Base-by-base conservation (phyloP, 768 basidiomycete genomes). In the Mycena vulgaris region DNA sequence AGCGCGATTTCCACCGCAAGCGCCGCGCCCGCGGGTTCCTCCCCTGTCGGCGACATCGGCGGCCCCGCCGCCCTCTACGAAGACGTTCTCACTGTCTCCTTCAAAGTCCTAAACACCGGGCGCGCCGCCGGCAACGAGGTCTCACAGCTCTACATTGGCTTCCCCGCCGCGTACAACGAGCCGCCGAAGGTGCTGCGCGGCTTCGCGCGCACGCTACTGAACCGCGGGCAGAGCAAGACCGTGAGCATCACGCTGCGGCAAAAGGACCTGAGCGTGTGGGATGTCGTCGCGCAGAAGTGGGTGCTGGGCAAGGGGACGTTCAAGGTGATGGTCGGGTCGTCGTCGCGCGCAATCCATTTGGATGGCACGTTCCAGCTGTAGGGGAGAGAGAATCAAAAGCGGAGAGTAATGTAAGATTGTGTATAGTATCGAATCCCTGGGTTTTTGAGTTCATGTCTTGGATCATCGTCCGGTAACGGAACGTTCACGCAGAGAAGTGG, bases 101-200 rank as follows among this genome's bases (percentile, higher is more conserved):
- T 85, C 71, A 74, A 76, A 14, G 68, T 85, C 14, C 75, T 68
- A 7, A 86, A 85, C 78, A 82, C 77, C 14, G 85, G 84, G 16
- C 30, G 48, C 16, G 35, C 80, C 21, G 75, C 77, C 9, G 83
- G 82, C 1, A 42, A 47, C 39, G 63, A 75, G 57, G 71, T 75
- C 58, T 67, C 77, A 23, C 79, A 80, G 72, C 55, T 79, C 10
- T 80, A 80, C 71, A 62, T 80, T 55, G 64, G 66, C n/a, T 77
- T 77, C 75, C 79, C 79, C 17, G 42, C 73, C 5, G 71, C 74
- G 16, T 78, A 76, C 17, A 74, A 66, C 42, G 74, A 80, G 66
- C 81, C 82, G 35, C 82, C 82, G 19, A 73, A 74, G 51, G 65
- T 81, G 33, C 76, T 83, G 37, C 79, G 79, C 49, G 82, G 80